A percentile compares a stretch with the other conserved stretches of the same genome.
Conservation (phyloP, 2,329 filamentous ascomycete species). For the Colletotrichum melonis region DNA sequence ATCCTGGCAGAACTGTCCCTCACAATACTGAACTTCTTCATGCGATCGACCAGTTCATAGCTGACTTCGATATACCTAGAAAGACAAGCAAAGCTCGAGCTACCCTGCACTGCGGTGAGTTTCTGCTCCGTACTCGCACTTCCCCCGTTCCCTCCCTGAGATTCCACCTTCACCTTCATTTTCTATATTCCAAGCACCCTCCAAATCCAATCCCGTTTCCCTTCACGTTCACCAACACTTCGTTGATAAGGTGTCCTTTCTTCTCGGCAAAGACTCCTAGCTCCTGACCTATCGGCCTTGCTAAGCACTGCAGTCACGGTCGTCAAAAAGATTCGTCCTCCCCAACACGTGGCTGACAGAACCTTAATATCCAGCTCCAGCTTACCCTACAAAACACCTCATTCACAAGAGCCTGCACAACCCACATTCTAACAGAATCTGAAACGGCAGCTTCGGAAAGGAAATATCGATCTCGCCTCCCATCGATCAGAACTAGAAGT, state of each 20-base stretch:
- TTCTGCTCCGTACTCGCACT: too few relatives aligned
- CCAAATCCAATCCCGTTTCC: neutral
- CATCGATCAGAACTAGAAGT: neutral
- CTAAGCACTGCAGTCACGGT: neutral
- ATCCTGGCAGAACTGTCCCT: neutral
- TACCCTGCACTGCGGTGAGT: neutral
- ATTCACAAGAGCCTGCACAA: neutral
- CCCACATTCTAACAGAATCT: neutral
- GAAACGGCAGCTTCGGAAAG: too few relatives aligned
- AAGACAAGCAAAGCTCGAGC: neutral
- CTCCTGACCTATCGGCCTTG: neutral
- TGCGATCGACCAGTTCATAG: neutral
- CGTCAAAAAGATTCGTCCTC: neutral
- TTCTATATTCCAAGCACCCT: neutral
- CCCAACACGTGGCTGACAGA: neutral
- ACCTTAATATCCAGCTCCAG: neutral
- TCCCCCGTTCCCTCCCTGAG: neutral
- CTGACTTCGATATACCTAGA: neutral
- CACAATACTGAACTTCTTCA: neutral
- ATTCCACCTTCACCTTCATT: neutral
- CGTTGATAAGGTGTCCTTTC: neutral
- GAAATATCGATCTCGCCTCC: neutral
- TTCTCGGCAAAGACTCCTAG: neutral
- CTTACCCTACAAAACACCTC: neutral
- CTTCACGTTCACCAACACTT: neutral